These are phyloP conservation scores for Tetrahymena thermophila DNA, from an alignment of 73 alveolate genomes.

Conservation along the genomic window DNA sequence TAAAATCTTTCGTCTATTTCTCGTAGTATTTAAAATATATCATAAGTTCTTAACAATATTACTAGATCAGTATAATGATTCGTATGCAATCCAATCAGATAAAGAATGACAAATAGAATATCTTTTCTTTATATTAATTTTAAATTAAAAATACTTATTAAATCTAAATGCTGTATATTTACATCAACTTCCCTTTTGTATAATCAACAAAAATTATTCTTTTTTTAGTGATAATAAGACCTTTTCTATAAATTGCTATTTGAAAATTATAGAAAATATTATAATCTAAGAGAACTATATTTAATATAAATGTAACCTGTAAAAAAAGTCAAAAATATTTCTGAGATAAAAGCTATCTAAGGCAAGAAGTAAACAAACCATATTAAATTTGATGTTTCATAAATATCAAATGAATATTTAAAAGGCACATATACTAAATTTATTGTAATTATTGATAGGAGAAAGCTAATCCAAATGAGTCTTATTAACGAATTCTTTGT, in stretches of 20 bases:
- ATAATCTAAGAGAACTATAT: background rate
- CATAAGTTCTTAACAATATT: background rate
- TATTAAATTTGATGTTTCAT: background rate
- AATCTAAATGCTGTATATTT: background rate
- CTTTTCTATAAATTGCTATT: background rate
- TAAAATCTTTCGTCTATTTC: background rate
- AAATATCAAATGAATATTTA: background rate
- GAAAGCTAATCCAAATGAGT: background rate
- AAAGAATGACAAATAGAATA: background rate
- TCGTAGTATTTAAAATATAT: background rate
- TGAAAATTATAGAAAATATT: background rate
- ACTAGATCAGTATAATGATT: background rate
- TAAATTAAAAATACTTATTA: background rate
- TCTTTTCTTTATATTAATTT: background rate
- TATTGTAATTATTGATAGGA: background rate
- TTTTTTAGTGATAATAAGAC: background rate
- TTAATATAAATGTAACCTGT: background rate
- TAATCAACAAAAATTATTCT: background rate
- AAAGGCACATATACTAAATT: background rate
- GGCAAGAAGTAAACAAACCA: background rate
- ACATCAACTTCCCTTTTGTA: background rate
- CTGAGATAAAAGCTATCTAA: background rate
- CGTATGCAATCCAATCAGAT: background rate
- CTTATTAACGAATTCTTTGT: background rate
- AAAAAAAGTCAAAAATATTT: background rate